Conservation (phyloP, 768 basidiomycete genomes). For the Leccinum boreale region DNA sequence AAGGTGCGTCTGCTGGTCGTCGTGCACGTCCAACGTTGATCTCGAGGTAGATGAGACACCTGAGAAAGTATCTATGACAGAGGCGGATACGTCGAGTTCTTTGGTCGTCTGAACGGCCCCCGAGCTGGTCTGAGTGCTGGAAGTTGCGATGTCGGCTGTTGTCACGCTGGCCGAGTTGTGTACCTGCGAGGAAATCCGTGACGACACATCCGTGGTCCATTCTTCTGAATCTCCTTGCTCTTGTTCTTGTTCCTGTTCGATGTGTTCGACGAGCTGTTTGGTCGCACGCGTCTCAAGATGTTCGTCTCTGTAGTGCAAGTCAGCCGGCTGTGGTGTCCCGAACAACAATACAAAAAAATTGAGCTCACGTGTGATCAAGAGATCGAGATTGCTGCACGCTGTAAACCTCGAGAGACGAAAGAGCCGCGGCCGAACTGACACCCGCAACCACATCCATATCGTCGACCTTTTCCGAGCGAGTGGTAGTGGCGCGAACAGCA, state of each 20-base stretch:
- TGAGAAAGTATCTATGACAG: background rate
- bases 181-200: background rate
- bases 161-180: background rate
- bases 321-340: background rate
- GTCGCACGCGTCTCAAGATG: background rate
- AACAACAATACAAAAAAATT: background rate
- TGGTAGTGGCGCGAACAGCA: background rate
- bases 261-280: background rate
- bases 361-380: background rate
- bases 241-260: background rate
- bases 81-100: background rate
- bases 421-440: background rate
- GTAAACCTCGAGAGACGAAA: background rate
- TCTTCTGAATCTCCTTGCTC: background rate
- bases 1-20: background rate
- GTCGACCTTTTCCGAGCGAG: background rate
- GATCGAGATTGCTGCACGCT: background rate
- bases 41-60: background rate
- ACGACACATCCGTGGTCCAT: background rate
- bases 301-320: background rate
- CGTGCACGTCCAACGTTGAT: background rate
- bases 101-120: background rate
- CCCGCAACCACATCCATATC: background rate
- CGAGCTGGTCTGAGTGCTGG: background rate
- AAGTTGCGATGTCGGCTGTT: background rate